phyloP scores from a whole-genome alignment of 495 filamentous ascomycete species.

The Annulohypoxylon moriforme region DNA sequence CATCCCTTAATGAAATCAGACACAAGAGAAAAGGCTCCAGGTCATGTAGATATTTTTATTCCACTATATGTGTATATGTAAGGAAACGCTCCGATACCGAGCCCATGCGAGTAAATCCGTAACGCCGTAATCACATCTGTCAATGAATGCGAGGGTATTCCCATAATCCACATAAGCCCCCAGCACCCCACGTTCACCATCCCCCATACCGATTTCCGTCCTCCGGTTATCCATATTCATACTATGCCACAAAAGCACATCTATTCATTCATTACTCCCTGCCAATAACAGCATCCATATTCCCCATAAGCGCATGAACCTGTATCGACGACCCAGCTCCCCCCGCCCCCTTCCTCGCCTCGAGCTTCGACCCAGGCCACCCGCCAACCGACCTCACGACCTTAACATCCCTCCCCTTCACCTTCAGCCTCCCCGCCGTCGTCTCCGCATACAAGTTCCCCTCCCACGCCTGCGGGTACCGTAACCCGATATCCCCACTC shows the following conservation, averaged over 20 bases:
- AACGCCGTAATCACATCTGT: conserved; percentile 10
- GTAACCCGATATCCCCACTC: conserved; percentile 49
- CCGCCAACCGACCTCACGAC: conserved; percentile 41
- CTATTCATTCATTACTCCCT: conserved; percentile 7
- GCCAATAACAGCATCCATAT: conserved; percentile 50
- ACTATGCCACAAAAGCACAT: not conserved
- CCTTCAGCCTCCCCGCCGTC: conserved; percentile 46
- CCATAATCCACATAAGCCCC: conserved; percentile 4
- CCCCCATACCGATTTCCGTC: not conserved
- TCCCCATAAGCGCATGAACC: conserved; percentile 45
- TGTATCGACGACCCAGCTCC: conserved; percentile 42
- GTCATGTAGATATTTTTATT: not conserved
- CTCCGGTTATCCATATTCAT: not conserved
- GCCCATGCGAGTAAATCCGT: not conserved
- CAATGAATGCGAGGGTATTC: conserved; percentile 34
- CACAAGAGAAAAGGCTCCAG: no score
- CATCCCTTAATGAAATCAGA: no score
- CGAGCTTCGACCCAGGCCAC: conserved; percentile 49
- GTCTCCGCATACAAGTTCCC: conserved; percentile 48
- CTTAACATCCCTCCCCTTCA: conserved; percentile 50
- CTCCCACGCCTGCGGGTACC: conserved; percentile 56
- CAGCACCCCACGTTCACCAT: not conserved
- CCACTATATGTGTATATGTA: not conserved
- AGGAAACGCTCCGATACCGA: conserved; percentile 11
- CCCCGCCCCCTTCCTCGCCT: conserved; percentile 53